Percentiles rank a stretch among this genome's conserved stretches.
phyloP scores from a whole-genome alignment of 352 stramenopile genomes.

The Peronosclerospora sorghi region DNA sequence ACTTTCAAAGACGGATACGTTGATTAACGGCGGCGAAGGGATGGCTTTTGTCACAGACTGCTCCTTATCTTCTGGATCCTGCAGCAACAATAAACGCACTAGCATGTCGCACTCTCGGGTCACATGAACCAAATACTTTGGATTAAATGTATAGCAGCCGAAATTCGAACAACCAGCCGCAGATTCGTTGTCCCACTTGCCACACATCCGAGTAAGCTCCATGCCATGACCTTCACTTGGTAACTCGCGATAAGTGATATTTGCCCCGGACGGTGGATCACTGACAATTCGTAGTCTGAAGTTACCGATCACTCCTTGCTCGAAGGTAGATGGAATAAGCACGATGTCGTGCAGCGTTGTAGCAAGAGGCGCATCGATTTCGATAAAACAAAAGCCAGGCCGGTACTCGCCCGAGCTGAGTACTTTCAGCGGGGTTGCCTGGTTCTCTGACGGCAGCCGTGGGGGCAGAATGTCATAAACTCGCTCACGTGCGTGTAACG shows the following conservation, averaged over 20 bases:
- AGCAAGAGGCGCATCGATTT: conserved; percentile 23
- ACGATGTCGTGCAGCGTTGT: conserved; percentile 31
- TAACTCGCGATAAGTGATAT: conserved; percentile 23
- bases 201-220: conserved; percentile 25
- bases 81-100: conserved; percentile 32
- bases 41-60: conserved; percentile 7
- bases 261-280: conserved; percentile 30
- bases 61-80: conserved; percentile 7
- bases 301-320: conserved; percentile 22
- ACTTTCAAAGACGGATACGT: conserved; percentile 64
- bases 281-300: conserved; percentile 55
- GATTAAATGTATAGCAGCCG: conserved; percentile 76
- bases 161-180: conserved; percentile 67
- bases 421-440: conserved; percentile 15
- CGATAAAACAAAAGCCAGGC: conserved; percentile 64
- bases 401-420: conserved; percentile 71
- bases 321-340: conserved; percentile 71
- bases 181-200: conserved; percentile 44
- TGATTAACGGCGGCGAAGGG: conserved; percentile 31
- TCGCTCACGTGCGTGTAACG: conserved; percentile 35
- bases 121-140: conserved; percentile 59
- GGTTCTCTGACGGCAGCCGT: conserved; percentile 3
- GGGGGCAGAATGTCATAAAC: conserved; percentile 31
- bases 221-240: conserved; percentile 46
- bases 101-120: conserved; percentile 41